Base-by-base conservation (phyloP, 352 stramenopile species). In the Pythium vanterpoolii region DNA sequence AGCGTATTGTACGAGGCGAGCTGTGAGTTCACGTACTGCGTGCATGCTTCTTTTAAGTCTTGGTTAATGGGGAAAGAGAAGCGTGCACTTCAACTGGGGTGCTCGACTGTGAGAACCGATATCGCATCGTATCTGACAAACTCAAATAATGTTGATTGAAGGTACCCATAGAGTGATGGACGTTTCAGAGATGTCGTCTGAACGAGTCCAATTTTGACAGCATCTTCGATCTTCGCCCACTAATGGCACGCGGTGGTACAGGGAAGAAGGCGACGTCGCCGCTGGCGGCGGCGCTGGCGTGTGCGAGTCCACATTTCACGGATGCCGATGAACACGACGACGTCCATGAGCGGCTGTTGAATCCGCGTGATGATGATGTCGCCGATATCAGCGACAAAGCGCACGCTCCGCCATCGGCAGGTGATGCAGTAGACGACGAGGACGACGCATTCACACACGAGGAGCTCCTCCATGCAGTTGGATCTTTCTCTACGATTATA, bases 401-500 rank as follows among this genome's bases (percentile, higher is more conserved):
- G 5, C 42, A 49, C 34, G 51, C 56, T 50, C 36, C 45, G 36
- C 26, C 27, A n/a, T n/a, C 34, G 8, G 11, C 43, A 24, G 33
- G 14, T 2, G 48, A 60, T 2, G 24, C 58, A 16, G 58, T 69
- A 0, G 39, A 63, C 0, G 65, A 71, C 6, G 57, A 61, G 16
- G 65, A 78, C 24, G 76, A 85, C 28, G 36, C 28, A 9, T 90
- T 87, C 64, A 89, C 86, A 47, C 79, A 90, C 56, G 82, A 95
- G 57, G 80, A 93, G 59, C 70, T 95, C 14, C 67, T 92, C 64
- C 86, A 95, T 56, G 92, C 82, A 1, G 83, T 95, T 33, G 86
- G 84, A 19, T 94, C 84, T 7, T 95, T 95, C 69, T 92, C 77
- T 11, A 85, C 84, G 18, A 83, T 95, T 34, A 68, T 94, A 18